A percentile compares a stretch with the other conserved stretches of the same genome.
These are phyloP conservation scores for Rhododendron ferrugineum DNA, from an alignment of 148 eudicot species.

Conservation along the genomic window DNA sequence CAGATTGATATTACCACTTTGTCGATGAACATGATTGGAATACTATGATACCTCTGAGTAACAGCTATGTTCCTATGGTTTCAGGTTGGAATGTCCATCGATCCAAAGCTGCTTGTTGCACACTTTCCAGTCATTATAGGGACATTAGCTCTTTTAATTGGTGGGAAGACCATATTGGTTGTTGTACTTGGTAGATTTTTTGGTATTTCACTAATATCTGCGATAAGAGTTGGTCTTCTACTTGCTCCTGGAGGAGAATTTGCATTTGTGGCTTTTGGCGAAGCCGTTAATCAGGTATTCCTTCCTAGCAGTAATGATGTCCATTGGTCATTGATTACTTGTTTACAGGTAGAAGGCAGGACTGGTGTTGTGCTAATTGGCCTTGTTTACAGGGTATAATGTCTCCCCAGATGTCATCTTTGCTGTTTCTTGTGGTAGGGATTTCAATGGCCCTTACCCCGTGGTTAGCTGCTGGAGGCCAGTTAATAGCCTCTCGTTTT, in stretches of 20 bases:
- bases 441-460: constrained; percentile 98
- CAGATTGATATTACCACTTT: neutral
- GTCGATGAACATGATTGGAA: neutral
- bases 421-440: constrained; percentile 94
- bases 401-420: constrained; percentile 84
- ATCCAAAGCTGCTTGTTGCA: constrained; percentile 86
- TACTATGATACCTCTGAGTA: neutral
- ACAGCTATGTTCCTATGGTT: constrained; percentile 16
- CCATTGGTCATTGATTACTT: neutral
- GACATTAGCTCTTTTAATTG: constrained; percentile 68
- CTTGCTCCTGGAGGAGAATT: constrained; percentile 99
- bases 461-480: constrained; percentile 98
- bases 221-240: constrained; percentile 83
- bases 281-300: constrained; percentile 97
- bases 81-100: constrained; percentile 99
- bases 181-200: constrained; percentile 74
- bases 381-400: constrained; percentile 78
- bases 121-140: constrained; percentile 80
- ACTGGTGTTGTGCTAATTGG: constrained; percentile 11
- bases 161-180: constrained; percentile 80
- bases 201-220: constrained; percentile 83
- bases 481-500: constrained; percentile 93
- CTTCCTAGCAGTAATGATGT: neutral
- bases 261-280: constrained; percentile 99
- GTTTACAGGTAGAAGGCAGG: neutral